A percentile compares a stretch with the other conserved stretches of the same genome.
Conservation (phyloP, 371 early-diverging fungal species). For the Dichotomocladium elegans region DNA sequence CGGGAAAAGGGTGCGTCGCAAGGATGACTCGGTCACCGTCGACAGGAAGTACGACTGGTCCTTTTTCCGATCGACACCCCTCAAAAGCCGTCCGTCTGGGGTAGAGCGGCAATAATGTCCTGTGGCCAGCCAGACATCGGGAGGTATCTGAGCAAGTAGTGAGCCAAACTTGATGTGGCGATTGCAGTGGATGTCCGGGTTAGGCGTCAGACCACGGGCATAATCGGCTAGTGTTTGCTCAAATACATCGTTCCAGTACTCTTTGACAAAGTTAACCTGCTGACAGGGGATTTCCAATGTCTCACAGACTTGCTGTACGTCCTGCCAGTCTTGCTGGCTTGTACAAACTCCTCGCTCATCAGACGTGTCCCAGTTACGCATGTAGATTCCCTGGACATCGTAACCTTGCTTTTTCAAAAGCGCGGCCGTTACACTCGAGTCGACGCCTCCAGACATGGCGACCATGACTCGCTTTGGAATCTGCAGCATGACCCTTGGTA, state of each 20-base stretch:
- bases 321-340: constrained; percentile 75
- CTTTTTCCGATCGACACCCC: constrained; percentile 69
- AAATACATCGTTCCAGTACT: constrained; percentile 93
- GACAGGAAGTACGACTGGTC: constrained; percentile 95
- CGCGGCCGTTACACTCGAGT: constrained; percentile 83
- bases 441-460: constrained; percentile 91
- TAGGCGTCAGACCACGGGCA: constrained; percentile 78
- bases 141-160: constrained; percentile 52
- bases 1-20: constrained; percentile 76
- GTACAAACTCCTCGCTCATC: constrained; percentile 83
- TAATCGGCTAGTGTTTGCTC: constrained; percentile 70
- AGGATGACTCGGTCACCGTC: constrained; percentile 46
- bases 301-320: constrained; percentile 73
- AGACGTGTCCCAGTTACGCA: constrained; percentile 92
- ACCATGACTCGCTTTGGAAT: constrained; percentile 50
- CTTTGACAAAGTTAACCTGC: constrained; percentile 76
- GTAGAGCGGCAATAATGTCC: constrained; percentile 82
- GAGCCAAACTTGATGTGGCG: constrained; percentile 89
- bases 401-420: constrained; percentile 64
- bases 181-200: constrained; percentile 92
- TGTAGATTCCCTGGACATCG: constrained; percentile 77
- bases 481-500: too few species aligned
- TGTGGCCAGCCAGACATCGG: constrained; percentile 67
- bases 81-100: constrained; percentile 26
- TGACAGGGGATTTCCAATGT: constrained; percentile 65